Evolutionary conservation across 2,329 filamentous ascomycete species (phyloP), one percentile per base, ranked within the genome.

Genomic region (Phyllosticta ampelicida): DNA sequence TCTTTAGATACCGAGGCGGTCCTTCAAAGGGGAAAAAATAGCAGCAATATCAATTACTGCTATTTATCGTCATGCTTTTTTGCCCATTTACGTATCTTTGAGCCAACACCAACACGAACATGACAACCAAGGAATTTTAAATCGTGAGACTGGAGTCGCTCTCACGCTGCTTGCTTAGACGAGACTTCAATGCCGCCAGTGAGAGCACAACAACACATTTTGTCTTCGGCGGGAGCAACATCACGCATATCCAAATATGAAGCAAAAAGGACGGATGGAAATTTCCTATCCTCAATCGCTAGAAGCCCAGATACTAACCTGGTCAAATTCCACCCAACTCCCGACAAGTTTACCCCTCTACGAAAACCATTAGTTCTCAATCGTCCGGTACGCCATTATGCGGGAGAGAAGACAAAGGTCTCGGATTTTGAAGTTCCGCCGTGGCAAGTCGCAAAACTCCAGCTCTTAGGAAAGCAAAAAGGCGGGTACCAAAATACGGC

Each of bases 401-500:
- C 56, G 54, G 52, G 56, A 58, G 56, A 53, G 49, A 50, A 50
- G 55, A 50, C 55, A 51, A 49, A 58, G 56, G 49, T 28, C 56
- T 48, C 51, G 48, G 56, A 21, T 51, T 44, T 44, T 44, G 36
- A 57, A 52, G 48, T 23, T 52, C 55, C 55, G 55, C 55, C 55
- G 49, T 16, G 55, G 51, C 50, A 58, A 36, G 29, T 44, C 52
- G 52, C 48, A 58, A 58, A 58, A 58, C 56, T 58, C 56, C 56
- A 53, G 56, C 56, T 54, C 48, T 26, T 29, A 58, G 48, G 30
- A 44, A 44, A 44, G 36, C 8, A 44, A 44, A n/a, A 44, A 44
- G 36, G n/a, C 36, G n/a, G 36, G n/a, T 6, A 44, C 36, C 36
- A 26, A 51, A 18, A 51, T 21, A 51, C 19, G 49, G 19, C 19